Percentiles rank a stretch among this genome's conserved stretches.
Evolutionary conservation across 2,329 filamentous ascomycete species (phyloP).

Genomic region (Pseudocercospora fuligena): DNA sequence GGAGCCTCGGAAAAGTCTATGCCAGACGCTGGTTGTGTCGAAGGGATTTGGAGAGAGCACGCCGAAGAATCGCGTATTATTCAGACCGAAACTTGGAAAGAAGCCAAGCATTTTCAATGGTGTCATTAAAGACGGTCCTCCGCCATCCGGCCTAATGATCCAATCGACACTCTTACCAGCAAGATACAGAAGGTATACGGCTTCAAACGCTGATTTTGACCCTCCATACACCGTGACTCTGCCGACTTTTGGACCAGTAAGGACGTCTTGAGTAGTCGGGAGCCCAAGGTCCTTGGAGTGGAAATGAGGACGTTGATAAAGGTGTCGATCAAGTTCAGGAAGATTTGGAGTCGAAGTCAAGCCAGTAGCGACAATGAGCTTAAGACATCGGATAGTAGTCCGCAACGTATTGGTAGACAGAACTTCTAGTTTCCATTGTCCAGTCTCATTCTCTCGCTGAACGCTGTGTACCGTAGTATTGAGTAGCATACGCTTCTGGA

Average conservation of each 20-base stretch:
- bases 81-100: not conserved
- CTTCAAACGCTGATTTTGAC: conserved; percentile 7
- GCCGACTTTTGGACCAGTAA: not conserved
- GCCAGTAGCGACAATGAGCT: conserved; percentile 9
- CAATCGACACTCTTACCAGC: conserved; percentile 4
- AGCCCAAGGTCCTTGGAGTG: conserved; percentile 7
- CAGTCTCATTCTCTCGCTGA: not conserved
- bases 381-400: not conserved
- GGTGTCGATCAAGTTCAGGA: not conserved
- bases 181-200: not conserved
- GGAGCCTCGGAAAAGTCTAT: not conserved
- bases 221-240: not conserved
- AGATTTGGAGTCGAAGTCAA: conserved; percentile 7
- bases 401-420: not conserved
- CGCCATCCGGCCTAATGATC: not conserved
- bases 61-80: not conserved
- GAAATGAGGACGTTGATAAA: not conserved
- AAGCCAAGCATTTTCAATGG: not conserved
- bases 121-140: conserved; percentile 4
- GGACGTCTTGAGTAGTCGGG: not conserved
- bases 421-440: not conserved
- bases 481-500: not conserved
- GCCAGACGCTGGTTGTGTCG: not conserved
- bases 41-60: not conserved
- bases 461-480: conserved; percentile 3